phyloP scores from a whole-genome alignment of 805 yeast species.

The Pichia nakasei region DNA sequence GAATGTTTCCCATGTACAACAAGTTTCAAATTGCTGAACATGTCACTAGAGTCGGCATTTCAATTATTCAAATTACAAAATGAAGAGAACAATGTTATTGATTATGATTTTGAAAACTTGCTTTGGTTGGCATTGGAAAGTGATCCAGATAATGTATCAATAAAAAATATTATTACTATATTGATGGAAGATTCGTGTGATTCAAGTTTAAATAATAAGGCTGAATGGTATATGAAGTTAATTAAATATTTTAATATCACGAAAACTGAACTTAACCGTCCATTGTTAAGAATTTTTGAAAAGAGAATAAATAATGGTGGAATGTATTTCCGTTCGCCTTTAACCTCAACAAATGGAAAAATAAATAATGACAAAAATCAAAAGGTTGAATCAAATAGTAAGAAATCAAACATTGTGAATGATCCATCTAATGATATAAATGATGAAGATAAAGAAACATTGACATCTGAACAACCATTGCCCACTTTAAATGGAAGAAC shows the following conservation, averaged over 20 bases:
- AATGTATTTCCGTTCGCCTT: conserved; percentile 19
- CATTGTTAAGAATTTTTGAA: conserved; percentile 19
- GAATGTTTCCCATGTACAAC: conserved; percentile 24
- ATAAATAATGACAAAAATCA: neutral
- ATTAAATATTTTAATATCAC: conserved; percentile 19
- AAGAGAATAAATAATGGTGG: conserved; percentile 25
- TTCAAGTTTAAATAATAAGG: conserved; percentile 11
- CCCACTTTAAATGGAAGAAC: neutral
- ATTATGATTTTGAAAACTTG: conserved; percentile 14
- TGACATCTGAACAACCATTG: conserved; percentile 3
- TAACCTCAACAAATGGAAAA: neutral
- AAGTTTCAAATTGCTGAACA: conserved; percentile 19
- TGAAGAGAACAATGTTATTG: conserved; percentile 7
- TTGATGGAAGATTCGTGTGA: conserved; percentile 17
- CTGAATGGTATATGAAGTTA: conserved; percentile 24
- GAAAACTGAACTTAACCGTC: conserved; percentile 17
- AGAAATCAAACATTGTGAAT: neutral
- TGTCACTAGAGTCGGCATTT: conserved; percentile 22
- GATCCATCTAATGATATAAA: conserved; percentile 18
- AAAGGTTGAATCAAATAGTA: neutral
- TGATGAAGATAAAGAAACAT: conserved; percentile 12
- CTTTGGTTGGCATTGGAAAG: conserved; percentile 28
- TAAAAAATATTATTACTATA: conserved; percentile 15
- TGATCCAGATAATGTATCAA: conserved; percentile 15
- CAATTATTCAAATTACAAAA: conserved; percentile 22